phyloP scores from a whole-genome alignment of 2,329 filamentous ascomycete species.

The Alternaria gansuensis region DNA sequence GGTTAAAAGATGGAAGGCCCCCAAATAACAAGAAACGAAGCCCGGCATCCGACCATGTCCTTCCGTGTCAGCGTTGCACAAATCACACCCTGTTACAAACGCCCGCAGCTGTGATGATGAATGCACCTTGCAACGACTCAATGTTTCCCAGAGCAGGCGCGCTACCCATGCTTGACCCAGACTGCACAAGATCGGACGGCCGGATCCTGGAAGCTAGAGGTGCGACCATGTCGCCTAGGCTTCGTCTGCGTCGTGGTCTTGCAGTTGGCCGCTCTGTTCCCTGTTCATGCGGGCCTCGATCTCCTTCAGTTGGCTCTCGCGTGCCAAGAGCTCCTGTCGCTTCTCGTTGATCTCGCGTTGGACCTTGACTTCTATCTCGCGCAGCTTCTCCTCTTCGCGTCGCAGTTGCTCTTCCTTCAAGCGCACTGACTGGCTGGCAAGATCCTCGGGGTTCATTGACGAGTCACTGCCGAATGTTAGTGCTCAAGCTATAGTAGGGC shows the following conservation, averaged over 20 bases:
- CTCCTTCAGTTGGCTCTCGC: constrained; percentile 98
- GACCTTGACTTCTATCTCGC: constrained; percentile 99
- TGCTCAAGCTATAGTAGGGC: neutral
- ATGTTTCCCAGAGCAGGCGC: constrained; percentile 39
- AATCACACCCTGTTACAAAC: constrained; percentile 44
- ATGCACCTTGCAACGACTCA: constrained; percentile 34
- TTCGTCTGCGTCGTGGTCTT: constrained; percentile 46
- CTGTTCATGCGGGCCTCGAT: constrained; percentile 98
- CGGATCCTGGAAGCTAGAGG: constrained; percentile 13
- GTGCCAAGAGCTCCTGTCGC: constrained; percentile 95
- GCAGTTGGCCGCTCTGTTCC: constrained; percentile 67
- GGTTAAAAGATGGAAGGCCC: constrained; percentile 40
- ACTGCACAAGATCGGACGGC: constrained; percentile 18
- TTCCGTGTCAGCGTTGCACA: constrained; percentile 39
- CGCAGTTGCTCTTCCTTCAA: constrained; percentile 99
- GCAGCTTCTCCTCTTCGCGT: constrained; percentile 98
- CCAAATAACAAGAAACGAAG: constrained; percentile 44
- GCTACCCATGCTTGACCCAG: constrained; percentile 36
- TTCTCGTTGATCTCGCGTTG: constrained; percentile 99
- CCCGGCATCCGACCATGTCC: constrained; percentile 35
- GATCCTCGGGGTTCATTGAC: constrained; percentile 97
- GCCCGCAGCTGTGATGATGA: constrained; percentile 39
- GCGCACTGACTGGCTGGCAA: constrained; percentile 95
- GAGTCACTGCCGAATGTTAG: constrained; percentile 66
- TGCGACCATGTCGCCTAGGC: constrained; percentile 33